Evolutionary conservation across 805 yeast genomes (phyloP), one percentile per base, ranked within the genome.

Genomic region (Ogataea saltuana): DNA sequence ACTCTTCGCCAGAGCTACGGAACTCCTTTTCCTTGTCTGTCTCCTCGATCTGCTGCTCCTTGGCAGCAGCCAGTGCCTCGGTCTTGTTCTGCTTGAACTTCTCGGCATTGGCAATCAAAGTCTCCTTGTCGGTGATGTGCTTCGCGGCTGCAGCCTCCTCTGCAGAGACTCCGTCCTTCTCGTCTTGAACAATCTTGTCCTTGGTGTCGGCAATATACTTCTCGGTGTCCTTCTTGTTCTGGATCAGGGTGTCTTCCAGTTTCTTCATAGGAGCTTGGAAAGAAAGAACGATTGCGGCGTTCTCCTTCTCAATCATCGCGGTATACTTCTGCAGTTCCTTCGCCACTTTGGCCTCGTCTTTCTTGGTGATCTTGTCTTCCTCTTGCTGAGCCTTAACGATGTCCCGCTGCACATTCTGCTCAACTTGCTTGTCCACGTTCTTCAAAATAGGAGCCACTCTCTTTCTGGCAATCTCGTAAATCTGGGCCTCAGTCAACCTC

Each of bases 391-490:
- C 71, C 61, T 52, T 68, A 65, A 35, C 46, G 6, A 31, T 29
- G 55, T 75, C 80, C 48, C 67, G 74, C 43, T 65, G 48, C 48
- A 71, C 58, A 23, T 74, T 67, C 49, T 68, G 66, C 36, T 59
- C 62, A 35, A 76, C 83, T 46, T 74, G 72, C 21, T 70, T 74
- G 54, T 76, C 74, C 56, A 78, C 76, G 49, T 61, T 67, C 33
- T 71, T 68, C 55, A 78, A 64, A 28, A 77, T 72, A 4, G 83
- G 83, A 25, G 76, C 75, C 28, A 78, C 79, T 50, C 82, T 69
- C 49, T 66, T 67, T 29, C 75, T 73, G 17, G 83, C 83, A 55
- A 78, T 72, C 39, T 69, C 82, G 51, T 75, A 66, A 48, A 78
- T 70, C 58, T 77, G 80, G 42, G 71, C 72, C 51, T 78, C 80